These are phyloP conservation scores for Lathyrus aphaca DNA, from an alignment of 306 rosid genomes.

Conservation along the genomic window DNA sequence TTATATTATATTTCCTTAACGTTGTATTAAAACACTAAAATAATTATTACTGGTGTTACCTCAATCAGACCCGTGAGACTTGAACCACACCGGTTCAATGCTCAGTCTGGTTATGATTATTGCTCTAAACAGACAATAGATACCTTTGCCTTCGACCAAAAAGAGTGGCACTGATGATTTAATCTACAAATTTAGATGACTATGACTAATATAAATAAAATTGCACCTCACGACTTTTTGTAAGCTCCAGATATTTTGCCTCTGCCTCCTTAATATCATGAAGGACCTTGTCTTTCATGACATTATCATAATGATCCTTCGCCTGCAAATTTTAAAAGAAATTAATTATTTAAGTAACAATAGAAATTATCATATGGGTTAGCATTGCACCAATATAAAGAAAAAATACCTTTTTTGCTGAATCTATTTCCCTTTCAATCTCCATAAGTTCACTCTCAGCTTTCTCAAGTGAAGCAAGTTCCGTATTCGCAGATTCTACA, in stretches of 20 bases:
- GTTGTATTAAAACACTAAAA: neutral
- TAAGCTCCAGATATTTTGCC: conserved; percentile 48
- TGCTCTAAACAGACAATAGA: neutral
- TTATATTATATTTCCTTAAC: neutral
- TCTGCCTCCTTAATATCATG: conserved; percentile 64
- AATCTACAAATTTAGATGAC: conserved; percentile 31
- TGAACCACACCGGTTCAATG: neutral
- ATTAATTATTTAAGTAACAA: neutral
- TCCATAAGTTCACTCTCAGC: conserved; percentile 66
- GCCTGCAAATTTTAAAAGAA: conserved; percentile 43
- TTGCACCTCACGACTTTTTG: conserved; percentile 60
- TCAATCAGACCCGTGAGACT: too few relatives aligned
- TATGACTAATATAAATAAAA: conserved; percentile 27
- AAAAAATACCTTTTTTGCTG: conserved; percentile 59
- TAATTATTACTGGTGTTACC: neutral
- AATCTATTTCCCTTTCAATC: conserved; percentile 57
- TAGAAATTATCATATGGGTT: conserved; percentile 25
- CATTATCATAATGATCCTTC: conserved; percentile 65
- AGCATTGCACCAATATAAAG: conserved; percentile 20
- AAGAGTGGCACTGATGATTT: conserved; percentile 21
- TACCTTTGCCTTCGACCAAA: neutral
- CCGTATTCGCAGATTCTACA: conserved; percentile 68
- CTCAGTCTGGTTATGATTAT: neutral
- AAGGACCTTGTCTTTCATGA: conserved; percentile 70
- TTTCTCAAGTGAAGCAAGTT: conserved; percentile 63